phyloP scores from a whole-genome alignment of 331 rosid species.

The Pyrus hybrid region DNA sequence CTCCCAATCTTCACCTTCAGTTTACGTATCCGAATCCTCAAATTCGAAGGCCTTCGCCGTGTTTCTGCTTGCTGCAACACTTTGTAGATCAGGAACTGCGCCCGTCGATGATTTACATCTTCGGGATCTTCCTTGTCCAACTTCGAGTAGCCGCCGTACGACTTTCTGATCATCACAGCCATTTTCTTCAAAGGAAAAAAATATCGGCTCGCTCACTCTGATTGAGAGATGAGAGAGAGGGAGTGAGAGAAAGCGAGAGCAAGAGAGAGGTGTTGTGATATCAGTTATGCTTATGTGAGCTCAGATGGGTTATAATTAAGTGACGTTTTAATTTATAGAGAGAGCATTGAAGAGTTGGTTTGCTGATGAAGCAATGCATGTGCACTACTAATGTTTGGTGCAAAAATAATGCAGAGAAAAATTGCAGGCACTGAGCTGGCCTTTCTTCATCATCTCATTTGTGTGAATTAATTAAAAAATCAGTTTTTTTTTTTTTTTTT shows the following conservation, averaged over 20 bases:
- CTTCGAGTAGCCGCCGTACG: conserved; percentile 37
- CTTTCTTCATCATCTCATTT: conserved; percentile 19
- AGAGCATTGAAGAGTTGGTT: conserved; percentile 3
- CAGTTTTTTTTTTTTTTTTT: too few species aligned
- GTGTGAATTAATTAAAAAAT: background rate
- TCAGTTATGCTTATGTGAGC: conserved; percentile 3
- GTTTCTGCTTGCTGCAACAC: conserved; percentile 47
- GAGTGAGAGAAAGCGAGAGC: too few species aligned
- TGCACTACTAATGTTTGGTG: conserved; percentile 27
- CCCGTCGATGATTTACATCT: conserved; percentile 46
- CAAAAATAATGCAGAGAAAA: conserved; percentile 17
- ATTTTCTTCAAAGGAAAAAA: background rate
- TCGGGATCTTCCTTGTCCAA: conserved; percentile 78
- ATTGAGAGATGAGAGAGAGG: background rate
- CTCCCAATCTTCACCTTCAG: conserved; percentile 81
- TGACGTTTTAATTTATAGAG: conserved; percentile 27
- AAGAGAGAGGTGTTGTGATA: background rate
- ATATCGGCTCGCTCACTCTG: background rate
- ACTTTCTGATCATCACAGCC: conserved; percentile 26
- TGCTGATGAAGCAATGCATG: conserved; percentile 49
- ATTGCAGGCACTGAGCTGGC: conserved; percentile 37
- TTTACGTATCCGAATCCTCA: conserved; percentile 59
- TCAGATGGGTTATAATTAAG: background rate
- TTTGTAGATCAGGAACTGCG: conserved; percentile 86
- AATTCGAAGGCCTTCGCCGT: conserved; percentile 28